Base-by-base conservation (phyloP, 106 monocot genomes). In the Allium cepa region DNA sequence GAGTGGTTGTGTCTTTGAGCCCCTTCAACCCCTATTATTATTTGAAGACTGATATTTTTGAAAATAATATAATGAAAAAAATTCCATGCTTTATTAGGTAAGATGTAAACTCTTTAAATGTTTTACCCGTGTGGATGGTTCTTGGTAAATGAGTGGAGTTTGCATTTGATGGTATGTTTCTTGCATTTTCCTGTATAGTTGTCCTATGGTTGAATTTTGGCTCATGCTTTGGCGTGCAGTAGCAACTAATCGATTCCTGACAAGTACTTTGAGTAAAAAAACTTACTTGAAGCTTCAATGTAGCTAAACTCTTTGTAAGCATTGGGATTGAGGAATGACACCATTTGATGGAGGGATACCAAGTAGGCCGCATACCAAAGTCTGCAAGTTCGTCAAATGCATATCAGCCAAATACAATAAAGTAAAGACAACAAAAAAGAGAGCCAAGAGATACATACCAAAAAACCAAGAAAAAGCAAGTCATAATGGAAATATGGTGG, bases 271-370 rank as follows among this genome's bases (percentile, higher is more conserved):
- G 10, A 11, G 57, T 27, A 27, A 9, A 26, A 27, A 15, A 68
- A 26, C 63, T 75, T 79, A 91, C 91, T 73, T 91, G 91, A 76
- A 87, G 91, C 67, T 91, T 91, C 15, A 91, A 78, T 66, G 91
- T 91, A 72, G 91, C 91, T 69, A 91, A 58, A 60, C 91, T 87
- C 70, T 91, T 91, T 59, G 91, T 91, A 55, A 87, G 91, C 91
- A 91, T 91, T 50, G 91, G 91, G 49, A 91, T 68, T 91, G 91
- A 28, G 91, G 91, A 26, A 91, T 91, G 27, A 91, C 91, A 62
- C 91, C 91, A 82, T 91, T 91, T 53, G 91, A 68, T 52, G 91
- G 91, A 52, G 91, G 91, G 18, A 91, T 80, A 16, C 91, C 91
- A 69, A 91, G 72, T 48, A 91, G 87, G 7, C 91, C 91, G 57